Evolutionary conservation across 2,329 filamentous ascomycete species (phyloP).

Genomic region (Parafenestella ontariensis): DNA sequence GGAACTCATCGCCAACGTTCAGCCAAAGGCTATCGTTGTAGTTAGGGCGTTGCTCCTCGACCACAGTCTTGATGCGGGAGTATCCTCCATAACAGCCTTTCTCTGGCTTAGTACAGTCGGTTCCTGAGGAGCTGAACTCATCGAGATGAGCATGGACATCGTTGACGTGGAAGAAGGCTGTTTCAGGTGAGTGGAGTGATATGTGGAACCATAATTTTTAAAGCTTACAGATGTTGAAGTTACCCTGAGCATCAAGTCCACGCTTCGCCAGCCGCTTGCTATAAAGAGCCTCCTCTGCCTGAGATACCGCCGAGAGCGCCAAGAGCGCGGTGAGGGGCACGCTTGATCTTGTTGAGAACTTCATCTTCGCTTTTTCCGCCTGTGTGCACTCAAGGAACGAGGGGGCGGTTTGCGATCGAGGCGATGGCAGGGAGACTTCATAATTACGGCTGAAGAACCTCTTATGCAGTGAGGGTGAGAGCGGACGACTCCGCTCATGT

Average conservation of each 20-base stretch:
- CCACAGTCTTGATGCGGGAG: slow-evolving; percentile 66
- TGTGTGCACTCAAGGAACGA: neutral
- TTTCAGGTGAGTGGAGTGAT: slow-evolving; percentile 1
- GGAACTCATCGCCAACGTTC: slow-evolving; percentile 73
- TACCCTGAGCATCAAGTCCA: slow-evolving; percentile 39
- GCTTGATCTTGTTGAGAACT: slow-evolving; percentile 20
- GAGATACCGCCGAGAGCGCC: slow-evolving; percentile 21
- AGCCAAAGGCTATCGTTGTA: slow-evolving; percentile 69
- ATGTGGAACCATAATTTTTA: neutral
- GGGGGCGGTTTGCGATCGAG: neutral
- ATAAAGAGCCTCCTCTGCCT: slow-evolving; percentile 40
- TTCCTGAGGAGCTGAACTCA: slow-evolving; percentile 66
- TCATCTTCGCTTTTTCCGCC: slow-evolving; percentile 26
- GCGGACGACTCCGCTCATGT: slow-evolving; percentile 15
- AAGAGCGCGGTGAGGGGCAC: slow-evolving; percentile 28
- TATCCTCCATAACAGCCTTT: slow-evolving; percentile 71
- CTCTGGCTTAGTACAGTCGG: slow-evolving; percentile 64
- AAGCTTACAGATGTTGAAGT: slow-evolving; percentile 46
- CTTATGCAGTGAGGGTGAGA: slow-evolving; percentile 21
- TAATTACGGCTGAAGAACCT: neutral
- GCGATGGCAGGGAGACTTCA: slow-evolving; percentile 2
- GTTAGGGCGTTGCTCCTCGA: slow-evolving; percentile 63
- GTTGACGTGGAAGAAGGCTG: slow-evolving; percentile 72
- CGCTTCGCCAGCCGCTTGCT: slow-evolving; percentile 40
- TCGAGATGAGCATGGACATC: slow-evolving; percentile 73